Base-by-base conservation (phyloP, 345 rosid genomes). In the Bruguiera sexangula region DNA sequence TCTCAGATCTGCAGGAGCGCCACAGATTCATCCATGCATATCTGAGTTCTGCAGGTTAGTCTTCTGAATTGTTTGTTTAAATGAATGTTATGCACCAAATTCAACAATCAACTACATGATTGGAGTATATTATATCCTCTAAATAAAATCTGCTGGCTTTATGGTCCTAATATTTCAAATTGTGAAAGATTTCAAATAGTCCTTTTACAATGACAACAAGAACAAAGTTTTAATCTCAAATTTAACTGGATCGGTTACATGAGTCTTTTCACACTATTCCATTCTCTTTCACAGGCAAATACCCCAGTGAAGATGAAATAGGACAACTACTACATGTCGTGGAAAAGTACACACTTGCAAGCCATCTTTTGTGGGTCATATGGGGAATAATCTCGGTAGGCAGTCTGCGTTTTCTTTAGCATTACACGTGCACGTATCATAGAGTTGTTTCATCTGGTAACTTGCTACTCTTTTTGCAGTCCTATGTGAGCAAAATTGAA, bases 331-430 rank as follows among this genome's bases (percentile, higher is more conserved):
- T 69, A 21, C 26, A 37, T 3, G 66, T 64, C 67, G 86, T 71
- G 54, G 98, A 90, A 79, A 85, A 76, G 60, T 90, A 78, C 78
- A 88, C 82, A 60, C 87, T 92, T 48, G 88, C 91, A 51, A 92
- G 82, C 71, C 94, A 92, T 84, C 71, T 92, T 22, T 82, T 83
- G 24, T 92, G 98, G 98, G 90, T 88, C 36, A 67, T 90, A 75
- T 92, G 98, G 94, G 95, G 96, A 66, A 73, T 93, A 62, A 93
- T 90, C 76, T 88, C 97, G 78, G 98, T 88, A 81, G 0, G 80
- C 34, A 37, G 53, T 30, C 65, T 70, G 3, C 52, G 10, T 7
- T 27, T 56, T 4, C 1, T 5, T 13, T 22, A 3, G 3, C 9
- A 62, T 15, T 18, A 31, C 34, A 43, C 18, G 19, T 1, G 13